These are phyloP conservation scores for Stachybotrys elegans DNA, from an alignment of 2,329 filamentous ascomycete species.

Conservation along the genomic window DNA sequence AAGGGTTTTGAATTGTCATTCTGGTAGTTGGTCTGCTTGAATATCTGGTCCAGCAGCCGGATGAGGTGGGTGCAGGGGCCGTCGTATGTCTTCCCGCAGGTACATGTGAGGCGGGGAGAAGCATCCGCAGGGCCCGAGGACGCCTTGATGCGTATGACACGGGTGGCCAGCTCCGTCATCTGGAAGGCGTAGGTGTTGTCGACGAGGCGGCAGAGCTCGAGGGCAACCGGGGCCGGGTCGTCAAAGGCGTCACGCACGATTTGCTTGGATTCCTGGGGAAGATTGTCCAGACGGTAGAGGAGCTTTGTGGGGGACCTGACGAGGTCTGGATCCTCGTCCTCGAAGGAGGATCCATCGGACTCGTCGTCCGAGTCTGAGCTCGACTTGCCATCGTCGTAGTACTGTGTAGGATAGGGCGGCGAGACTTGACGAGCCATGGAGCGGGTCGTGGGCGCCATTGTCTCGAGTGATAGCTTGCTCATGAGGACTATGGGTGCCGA, in stretches of 20 bases:
- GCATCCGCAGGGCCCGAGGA: conserved; percentile 25
- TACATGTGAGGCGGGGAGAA: conserved; percentile 39
- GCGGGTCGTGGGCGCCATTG: conserved; percentile 20
- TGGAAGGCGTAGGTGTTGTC: conserved; percentile 49
- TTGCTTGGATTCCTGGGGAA: conserved; percentile 29
- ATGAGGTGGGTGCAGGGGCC: conserved; percentile 46
- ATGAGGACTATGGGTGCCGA: conserved; percentile 19
- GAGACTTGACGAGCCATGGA: conserved; percentile 11
- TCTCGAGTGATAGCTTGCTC: conserved; percentile 22
- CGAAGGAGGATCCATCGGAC: conserved; percentile 25
- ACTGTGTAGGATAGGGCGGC: conserved; percentile 3
- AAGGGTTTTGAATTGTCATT: conserved; percentile 31
- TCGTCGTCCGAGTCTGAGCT: conserved; percentile 21
- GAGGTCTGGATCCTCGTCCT: conserved; percentile 22
- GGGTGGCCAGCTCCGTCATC: conserved; percentile 48
- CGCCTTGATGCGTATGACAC: conserved; percentile 44
- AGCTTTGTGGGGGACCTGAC: conserved; percentile 35
- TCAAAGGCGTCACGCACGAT: conserved; percentile 39
- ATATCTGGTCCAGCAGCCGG: conserved; percentile 50
- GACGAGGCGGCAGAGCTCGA: conserved; percentile 44
- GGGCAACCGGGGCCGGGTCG: conserved; percentile 42
- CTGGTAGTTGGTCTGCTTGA: conserved; percentile 40
- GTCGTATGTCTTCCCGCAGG: conserved; percentile 29
- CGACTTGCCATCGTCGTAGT: conserved; percentile 14
- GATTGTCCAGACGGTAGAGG: conserved; percentile 33